Evolutionary conservation across 805 yeast species (phyloP).

Genomic region (Metahyphopichia silvanorum): DNA sequence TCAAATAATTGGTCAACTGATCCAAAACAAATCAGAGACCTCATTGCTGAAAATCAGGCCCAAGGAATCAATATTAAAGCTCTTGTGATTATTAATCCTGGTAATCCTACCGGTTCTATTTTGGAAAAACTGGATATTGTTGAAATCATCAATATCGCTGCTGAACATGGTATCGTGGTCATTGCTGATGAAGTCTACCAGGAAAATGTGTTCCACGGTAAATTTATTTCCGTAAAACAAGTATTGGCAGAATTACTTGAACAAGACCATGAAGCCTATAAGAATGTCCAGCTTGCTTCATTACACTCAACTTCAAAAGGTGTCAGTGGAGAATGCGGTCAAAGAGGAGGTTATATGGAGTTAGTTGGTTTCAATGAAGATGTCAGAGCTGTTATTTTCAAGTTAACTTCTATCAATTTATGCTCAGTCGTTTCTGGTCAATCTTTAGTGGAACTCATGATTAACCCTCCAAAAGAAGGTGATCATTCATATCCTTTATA

Average conservation of each 20-base stretch:
- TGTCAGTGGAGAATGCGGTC: constrained; percentile 98
- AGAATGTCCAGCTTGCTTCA: constrained; percentile 83
- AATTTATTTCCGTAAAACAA: constrained; percentile 81
- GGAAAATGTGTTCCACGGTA: constrained; percentile 79
- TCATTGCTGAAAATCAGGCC: constrained; percentile 45
- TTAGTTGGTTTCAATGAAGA: constrained; percentile 73
- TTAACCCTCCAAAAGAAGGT: constrained; percentile 81
- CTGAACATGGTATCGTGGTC: constrained; percentile 77
- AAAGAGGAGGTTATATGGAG: constrained; percentile 99
- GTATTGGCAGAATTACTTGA: constrained; percentile 65
- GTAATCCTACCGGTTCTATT: constrained; percentile 96
- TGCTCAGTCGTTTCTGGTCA: constrained; percentile 97
- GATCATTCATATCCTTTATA: constrained; percentile 71
- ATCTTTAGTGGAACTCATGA: constrained; percentile 88
- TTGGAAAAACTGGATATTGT: constrained; percentile 62
- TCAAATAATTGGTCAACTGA: constrained; percentile 79
- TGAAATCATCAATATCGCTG: constrained; percentile 74
- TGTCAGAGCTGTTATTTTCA: constrained; percentile 67
- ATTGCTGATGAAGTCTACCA: constrained; percentile 99
- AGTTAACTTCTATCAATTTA: constrained; percentile 84
- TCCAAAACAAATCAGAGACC: constrained; percentile 56
- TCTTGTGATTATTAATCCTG: constrained; percentile 93
- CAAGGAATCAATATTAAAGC: constrained; percentile 67
- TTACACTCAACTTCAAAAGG: constrained; percentile 98
- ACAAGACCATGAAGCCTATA: constrained; percentile 51